Evolutionary conservation across 2,329 filamentous ascomycete species (phyloP).

Genomic region (Aspergillus fumigatiaffinis): DNA sequence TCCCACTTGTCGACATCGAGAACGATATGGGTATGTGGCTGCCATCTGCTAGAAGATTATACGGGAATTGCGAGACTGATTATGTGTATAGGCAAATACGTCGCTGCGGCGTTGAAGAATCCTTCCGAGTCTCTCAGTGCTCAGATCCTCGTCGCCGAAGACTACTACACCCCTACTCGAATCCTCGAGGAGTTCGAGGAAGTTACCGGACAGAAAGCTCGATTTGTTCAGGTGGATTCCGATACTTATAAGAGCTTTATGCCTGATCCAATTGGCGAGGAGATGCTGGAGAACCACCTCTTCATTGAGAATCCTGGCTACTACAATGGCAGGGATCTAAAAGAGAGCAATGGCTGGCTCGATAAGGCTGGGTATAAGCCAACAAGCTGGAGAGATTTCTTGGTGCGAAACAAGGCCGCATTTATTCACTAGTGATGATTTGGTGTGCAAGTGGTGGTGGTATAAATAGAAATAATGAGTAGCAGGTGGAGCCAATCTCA

Average conservation of each 20-base stretch:
- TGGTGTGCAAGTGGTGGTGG: too few relatives aligned
- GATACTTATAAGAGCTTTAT: constrained; percentile 24
- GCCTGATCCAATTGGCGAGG: constrained; percentile 30
- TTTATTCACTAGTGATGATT: too few relatives aligned
- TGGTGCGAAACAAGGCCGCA: constrained; percentile 3
- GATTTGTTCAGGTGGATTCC: constrained; percentile 18
- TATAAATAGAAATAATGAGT: too few relatives aligned
- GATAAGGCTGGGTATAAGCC: constrained; percentile 3
- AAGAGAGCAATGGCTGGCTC: constrained; percentile 1
- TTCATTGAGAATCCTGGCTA: constrained; percentile 52
- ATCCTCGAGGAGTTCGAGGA: constrained; percentile 38
- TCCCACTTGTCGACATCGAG: constrained; percentile 46
- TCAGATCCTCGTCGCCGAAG: constrained; percentile 43
- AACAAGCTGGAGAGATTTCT: constrained; percentile 9
- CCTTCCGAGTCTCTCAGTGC: constrained; percentile 44
- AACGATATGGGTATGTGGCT: constrained; percentile 9
- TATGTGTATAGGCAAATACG: constrained; percentile 16
- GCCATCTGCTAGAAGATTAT: too few relatives aligned
- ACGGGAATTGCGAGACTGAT: too few relatives aligned
- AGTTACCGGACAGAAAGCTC: constrained; percentile 38
- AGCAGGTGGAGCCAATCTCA: too few relatives aligned
- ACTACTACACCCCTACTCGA: constrained; percentile 39
- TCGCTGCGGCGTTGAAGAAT: constrained; percentile 31
- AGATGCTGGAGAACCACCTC: constrained; percentile 53
- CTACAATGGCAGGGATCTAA: constrained; percentile 25